Conservation (phyloP, 2,329 filamentous ascomycete species). For the Aspergillus transmontanensis region DNA sequence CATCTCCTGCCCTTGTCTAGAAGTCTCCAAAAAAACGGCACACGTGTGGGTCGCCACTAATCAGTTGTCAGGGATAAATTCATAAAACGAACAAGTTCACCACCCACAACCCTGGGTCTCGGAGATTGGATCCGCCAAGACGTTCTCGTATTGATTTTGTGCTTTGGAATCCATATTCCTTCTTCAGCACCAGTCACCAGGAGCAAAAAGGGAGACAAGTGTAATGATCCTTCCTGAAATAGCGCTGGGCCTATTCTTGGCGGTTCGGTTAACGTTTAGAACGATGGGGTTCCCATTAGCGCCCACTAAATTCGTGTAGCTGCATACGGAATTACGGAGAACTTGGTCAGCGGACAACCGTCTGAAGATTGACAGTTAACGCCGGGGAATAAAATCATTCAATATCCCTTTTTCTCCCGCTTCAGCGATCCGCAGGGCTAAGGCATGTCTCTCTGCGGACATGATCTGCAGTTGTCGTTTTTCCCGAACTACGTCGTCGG, state of each 20-base stretch:
- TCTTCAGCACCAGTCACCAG: background rate
- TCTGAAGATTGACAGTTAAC: background rate
- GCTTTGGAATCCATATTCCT: background rate
- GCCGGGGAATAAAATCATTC: background rate
- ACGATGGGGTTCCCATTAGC: background rate
- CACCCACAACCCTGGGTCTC: background rate
- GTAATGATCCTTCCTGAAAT: background rate
- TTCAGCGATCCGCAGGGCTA: background rate
- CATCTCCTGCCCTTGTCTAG: background rate
- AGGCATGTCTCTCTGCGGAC: background rate
- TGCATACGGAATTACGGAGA: background rate
- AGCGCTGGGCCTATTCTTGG: background rate
- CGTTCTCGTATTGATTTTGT: background rate
- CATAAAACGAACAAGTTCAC: background rate
- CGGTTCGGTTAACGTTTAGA: background rate
- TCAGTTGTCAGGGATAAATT: background rate
- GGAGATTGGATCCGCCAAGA: background rate
- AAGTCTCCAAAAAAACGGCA: background rate
- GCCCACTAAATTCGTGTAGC: background rate
- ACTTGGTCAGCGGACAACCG: background rate
- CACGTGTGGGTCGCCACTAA: background rate
- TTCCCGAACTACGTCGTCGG: background rate
- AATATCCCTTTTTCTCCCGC: background rate
- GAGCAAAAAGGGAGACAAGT: background rate
- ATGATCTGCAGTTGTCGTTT: background rate